Evolutionary conservation across 345 rosid genomes (phyloP).

Genomic region (Boechera retrofracta): DNA sequence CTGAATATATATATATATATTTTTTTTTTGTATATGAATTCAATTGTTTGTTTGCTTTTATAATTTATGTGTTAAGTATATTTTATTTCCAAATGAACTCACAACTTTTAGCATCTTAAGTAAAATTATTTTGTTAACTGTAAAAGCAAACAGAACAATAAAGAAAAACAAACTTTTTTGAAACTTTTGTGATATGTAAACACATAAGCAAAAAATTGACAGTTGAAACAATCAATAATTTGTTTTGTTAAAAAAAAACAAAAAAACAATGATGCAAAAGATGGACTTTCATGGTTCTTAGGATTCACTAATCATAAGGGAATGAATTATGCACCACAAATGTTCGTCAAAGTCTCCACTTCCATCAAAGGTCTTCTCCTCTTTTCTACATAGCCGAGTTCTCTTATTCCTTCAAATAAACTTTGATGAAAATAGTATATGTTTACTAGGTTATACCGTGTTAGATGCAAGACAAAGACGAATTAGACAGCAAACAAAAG

Average conservation of each 20-base stretch:
- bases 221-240: not conserved
- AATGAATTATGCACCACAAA: not conserved
- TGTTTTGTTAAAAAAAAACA: not conserved
- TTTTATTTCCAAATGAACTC: not conserved
- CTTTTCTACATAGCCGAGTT: not conserved
- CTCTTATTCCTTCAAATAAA: not conserved
- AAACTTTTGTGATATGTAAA: not conserved
- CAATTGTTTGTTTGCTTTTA: not conserved
- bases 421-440: not conserved
- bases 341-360: not conserved
- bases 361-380: not conserved
- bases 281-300: not conserved
- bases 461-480: not conserved
- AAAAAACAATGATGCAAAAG: not conserved
- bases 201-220: not conserved
- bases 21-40: not conserved
- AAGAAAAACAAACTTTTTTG: not conserved
- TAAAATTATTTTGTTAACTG: not conserved
- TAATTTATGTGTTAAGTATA: not conserved
- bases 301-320: no score
- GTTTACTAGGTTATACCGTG: not conserved
- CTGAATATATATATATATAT: not conserved
- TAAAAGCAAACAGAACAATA: not conserved
- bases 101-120: not conserved
- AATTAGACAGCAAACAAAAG: not conserved